These are phyloP conservation scores for Cordyceps farinosa DNA, from an alignment of 2,329 filamentous ascomycete genomes.

Conservation along the genomic window DNA sequence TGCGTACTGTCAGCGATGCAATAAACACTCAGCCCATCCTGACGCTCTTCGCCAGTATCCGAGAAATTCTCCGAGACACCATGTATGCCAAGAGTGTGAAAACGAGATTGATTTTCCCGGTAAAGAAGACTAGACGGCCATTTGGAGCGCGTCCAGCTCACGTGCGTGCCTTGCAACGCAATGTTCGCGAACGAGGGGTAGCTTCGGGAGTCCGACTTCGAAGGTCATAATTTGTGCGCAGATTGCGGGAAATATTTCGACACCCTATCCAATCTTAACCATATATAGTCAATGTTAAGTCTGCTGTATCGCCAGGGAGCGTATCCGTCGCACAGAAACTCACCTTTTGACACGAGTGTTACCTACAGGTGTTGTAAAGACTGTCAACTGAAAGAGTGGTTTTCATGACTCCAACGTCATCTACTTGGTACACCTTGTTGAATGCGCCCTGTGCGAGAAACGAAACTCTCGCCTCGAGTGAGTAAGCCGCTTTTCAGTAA, in stretches of 20 bases:
- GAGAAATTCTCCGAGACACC: conserved; percentile 7
- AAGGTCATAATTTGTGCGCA: conserved; percentile 20
- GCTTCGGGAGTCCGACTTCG: conserved; percentile 18
- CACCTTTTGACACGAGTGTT: too few relatives aligned
- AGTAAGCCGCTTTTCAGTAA: too few relatives aligned
- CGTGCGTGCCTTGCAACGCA: conserved; percentile 13
- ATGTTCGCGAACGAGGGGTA: background rate
- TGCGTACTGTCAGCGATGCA: conserved; percentile 17
- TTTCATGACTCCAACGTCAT: too few relatives aligned
- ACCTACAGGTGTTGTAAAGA: too few relatives aligned
- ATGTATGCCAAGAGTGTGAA: conserved; percentile 16
- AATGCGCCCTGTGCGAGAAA: too few relatives aligned
- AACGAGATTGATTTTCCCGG: background rate
- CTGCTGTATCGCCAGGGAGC: too few relatives aligned
- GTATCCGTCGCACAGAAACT: too few relatives aligned
- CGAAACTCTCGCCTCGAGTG: too few relatives aligned
- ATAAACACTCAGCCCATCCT: conserved; percentile 3
- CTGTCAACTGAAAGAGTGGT: too few relatives aligned
- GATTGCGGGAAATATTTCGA: conserved; percentile 16
- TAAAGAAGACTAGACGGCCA: conserved; percentile 15
- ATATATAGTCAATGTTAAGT: conserved; percentile 13
- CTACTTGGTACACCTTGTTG: too few relatives aligned
- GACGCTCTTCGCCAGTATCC: conserved; percentile 16
- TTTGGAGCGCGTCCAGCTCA: conserved; percentile 12
- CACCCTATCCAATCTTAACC: conserved; percentile 19